Evolutionary conservation across 164 flowering plant species (phyloP).

Genomic region (Annona cherimola): DNA sequence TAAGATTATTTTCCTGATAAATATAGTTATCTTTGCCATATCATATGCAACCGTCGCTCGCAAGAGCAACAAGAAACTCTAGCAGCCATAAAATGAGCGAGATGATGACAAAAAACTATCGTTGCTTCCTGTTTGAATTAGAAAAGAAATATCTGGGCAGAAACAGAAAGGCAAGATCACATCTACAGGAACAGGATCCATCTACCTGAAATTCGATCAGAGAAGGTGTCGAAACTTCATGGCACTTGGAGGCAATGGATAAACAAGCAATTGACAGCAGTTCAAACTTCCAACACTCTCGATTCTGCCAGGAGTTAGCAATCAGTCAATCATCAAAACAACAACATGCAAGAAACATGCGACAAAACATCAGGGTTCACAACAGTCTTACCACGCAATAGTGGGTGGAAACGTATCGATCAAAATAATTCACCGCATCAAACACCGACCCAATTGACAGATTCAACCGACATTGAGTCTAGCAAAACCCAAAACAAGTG

Average conservation of each 20-base stretch:
- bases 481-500: not conserved
- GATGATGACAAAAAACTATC: not conserved
- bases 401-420: constrained; percentile 46
- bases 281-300: constrained; percentile 48
- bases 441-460: constrained; percentile 38
- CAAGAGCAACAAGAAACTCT: no score
- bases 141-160: no score
- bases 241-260: constrained; percentile 54
- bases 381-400: constrained; percentile 29
- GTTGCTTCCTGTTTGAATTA: not conserved
- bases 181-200: not conserved
- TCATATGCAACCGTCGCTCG: no score
- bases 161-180: not conserved
- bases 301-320: constrained; percentile 23
- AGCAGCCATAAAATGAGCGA: no score
- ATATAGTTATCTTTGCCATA: no score
- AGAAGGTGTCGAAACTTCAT: constrained; percentile 33
- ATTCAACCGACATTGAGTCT: constrained; percentile 40
- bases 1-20: no score
- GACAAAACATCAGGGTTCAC: not conserved
- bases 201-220: constrained; percentile 53
- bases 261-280: constrained; percentile 53
- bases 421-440: constrained; percentile 54
- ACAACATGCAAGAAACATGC: not conserved
- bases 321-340: not conserved